phyloP scores from a whole-genome alignment of 1,284 basidiomycete genomes.

The Chiua sp. region DNA sequence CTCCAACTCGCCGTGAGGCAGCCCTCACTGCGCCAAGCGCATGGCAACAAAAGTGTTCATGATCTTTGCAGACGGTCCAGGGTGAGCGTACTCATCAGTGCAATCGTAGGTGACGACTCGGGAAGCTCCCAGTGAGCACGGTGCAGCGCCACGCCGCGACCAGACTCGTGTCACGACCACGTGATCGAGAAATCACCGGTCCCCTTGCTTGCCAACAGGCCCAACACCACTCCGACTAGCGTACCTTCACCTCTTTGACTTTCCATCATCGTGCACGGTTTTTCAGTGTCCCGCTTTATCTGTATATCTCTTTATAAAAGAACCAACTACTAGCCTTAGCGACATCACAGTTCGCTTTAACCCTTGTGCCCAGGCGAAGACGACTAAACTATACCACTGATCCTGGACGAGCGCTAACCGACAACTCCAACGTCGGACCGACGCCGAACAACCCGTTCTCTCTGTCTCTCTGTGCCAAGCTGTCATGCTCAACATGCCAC shows the following conservation, averaged over 20 bases:
- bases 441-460: not conserved
- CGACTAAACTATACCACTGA: conserved; percentile 24
- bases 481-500: conserved; percentile 37
- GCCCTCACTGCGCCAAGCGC: too few relatives aligned
- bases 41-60: too few relatives aligned
- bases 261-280: not conserved
- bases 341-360: conserved; percentile 1
- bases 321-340: not conserved
- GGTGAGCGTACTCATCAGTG: too few relatives aligned
- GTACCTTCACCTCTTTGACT: not conserved
- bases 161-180: conserved; percentile 30
- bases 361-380: conserved; percentile 22
- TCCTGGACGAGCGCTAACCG: conserved; percentile 22
- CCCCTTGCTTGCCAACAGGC: too few relatives aligned
- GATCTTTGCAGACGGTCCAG: too few relatives aligned
- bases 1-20: too few relatives aligned
- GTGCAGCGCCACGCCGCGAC: too few relatives aligned
- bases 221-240: not conserved
- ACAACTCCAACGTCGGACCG: conserved; percentile 26
- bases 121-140: too few relatives aligned
- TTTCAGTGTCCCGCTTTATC: not conserved
- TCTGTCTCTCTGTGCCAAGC: conserved; percentile 14
- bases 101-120: too few relatives aligned
- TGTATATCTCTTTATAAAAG: not conserved
- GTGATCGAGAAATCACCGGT: conserved; percentile 27